Conservation (phyloP, 169 alveolate genomes). For the Cryptosporidium viatorum region DNA sequence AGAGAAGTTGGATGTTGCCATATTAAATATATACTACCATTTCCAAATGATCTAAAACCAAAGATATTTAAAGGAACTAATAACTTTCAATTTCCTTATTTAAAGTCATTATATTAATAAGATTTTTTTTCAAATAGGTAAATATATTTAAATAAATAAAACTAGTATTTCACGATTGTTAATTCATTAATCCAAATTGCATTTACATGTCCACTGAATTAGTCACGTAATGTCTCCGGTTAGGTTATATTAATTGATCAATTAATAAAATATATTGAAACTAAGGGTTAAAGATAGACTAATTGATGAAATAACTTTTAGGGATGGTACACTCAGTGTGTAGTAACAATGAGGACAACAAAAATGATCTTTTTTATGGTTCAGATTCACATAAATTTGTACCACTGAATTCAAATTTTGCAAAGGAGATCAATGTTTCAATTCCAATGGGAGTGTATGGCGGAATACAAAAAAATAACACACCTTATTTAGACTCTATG, state of each 20-base stretch:
- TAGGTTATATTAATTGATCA: background rate
- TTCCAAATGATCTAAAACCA: constrained; percentile 53
- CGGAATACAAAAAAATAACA: constrained; percentile 28
- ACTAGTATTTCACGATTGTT: background rate
- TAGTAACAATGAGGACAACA: background rate
- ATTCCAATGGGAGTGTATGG: constrained; percentile 64
- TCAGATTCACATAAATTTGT: constrained; percentile 38
- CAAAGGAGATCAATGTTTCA: constrained; percentile 28
- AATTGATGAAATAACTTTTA: background rate
- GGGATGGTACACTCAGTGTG: background rate
- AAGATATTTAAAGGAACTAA: constrained; percentile 33
- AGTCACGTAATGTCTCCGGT: constrained; percentile 30
- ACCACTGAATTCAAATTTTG: constrained; percentile 21
- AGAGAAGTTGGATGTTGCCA: constrained; percentile 50
- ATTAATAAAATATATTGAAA: background rate
- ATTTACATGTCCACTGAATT: constrained; percentile 50
- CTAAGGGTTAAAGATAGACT: background rate
- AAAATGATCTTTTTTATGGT: constrained; percentile 28
- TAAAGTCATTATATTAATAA: constrained; percentile 45
- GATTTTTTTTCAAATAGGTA: background rate
- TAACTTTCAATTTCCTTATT: constrained; percentile 34
- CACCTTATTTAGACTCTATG: background rate
- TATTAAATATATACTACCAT: constrained; percentile 28
- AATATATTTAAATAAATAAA: background rate
- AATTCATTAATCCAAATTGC: background rate